These are phyloP conservation scores for Mollisiaceae sp. DNA, from an alignment of 2,329 filamentous ascomycete species.

Conservation along the genomic window DNA sequence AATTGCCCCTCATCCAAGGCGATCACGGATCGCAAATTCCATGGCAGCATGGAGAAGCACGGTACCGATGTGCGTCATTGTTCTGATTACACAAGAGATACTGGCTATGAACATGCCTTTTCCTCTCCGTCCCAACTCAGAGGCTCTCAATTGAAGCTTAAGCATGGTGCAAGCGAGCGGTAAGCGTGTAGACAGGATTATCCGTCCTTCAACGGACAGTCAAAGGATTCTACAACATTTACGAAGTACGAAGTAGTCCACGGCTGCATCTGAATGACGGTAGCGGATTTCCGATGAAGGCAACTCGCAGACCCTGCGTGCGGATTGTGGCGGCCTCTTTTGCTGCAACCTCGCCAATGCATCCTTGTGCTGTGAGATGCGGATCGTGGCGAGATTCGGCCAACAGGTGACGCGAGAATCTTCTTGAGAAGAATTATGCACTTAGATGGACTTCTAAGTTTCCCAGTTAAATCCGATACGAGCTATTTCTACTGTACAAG, in stretches of 20 bases:
- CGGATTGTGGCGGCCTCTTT: slow-evolving; percentile 2
- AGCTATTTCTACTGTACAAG: not conserved
- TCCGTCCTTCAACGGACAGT: not conserved
- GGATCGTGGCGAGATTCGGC: not conserved
- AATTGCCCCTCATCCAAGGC: not conserved
- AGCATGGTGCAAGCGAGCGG: not conserved
- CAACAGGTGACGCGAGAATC: slow-evolving; percentile 1
- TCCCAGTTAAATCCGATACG: not conserved
- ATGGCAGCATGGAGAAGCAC: not conserved
- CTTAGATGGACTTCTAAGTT: slow-evolving; percentile 1
- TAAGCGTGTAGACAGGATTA: not conserved
- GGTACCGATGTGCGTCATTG: not conserved
- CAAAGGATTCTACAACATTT: not conserved
- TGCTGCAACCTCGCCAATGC: not conserved
- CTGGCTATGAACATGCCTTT: not conserved
- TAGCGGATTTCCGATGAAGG: not conserved
- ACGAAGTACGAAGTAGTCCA: not conserved
- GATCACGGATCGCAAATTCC: not conserved
- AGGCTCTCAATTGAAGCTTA: not conserved
- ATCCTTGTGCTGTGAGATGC: not conserved
- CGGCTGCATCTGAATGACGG: not conserved
- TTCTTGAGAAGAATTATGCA: not conserved
- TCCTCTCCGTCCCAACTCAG: not conserved
- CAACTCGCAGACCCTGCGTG: not conserved
- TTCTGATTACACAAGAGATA: not conserved